Evolutionary conservation across 169 alveolate genomes (phyloP).

Genomic region (Plasmodium cynomolgi): DNA sequence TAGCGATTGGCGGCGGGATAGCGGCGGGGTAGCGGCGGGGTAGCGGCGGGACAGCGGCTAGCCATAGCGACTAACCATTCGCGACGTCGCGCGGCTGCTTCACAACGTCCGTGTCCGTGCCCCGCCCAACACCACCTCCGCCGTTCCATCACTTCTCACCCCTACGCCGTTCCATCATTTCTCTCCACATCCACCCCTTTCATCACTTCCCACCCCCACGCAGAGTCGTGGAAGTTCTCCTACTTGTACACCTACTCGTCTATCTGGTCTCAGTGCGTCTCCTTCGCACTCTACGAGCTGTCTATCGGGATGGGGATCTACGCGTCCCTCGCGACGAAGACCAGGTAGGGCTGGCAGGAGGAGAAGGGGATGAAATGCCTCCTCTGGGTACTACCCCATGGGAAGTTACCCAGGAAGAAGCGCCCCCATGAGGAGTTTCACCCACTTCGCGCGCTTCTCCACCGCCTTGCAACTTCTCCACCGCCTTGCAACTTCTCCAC

Average conservation of each 20-base stretch:
- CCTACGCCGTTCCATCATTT: not conserved
- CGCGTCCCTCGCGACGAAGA: slow-evolving; percentile 80
- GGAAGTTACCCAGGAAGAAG: not conserved
- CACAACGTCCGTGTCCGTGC: too few relatives aligned
- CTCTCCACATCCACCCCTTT: not conserved
- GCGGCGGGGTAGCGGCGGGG: too few relatives aligned
- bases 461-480: not conserved
- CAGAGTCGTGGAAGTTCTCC: slow-evolving; percentile 69
- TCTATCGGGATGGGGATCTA: slow-evolving; percentile 84
- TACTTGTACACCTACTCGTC: slow-evolving; percentile 76
- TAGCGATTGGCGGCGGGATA: not conserved
- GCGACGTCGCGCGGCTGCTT: too few relatives aligned
- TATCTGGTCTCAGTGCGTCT: slow-evolving; percentile 83
- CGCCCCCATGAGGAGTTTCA: not conserved
- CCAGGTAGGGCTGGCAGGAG: slow-evolving; percentile 18
- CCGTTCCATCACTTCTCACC: not conserved
- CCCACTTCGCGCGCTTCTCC: not conserved
- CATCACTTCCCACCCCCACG: not conserved
- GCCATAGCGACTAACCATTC: not conserved
- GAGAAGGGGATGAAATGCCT: not conserved
- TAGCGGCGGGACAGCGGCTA: not conserved
- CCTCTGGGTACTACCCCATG: not conserved
- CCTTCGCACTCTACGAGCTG: slow-evolving; percentile 82
- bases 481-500: not conserved
- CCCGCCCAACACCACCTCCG: too few relatives aligned